Percentiles rank a stretch among this genome's conserved stretches.
Evolutionary conservation across 192 early-diverging fungal genomes (phyloP).

Genomic region (Coemansia sp.): DNA sequence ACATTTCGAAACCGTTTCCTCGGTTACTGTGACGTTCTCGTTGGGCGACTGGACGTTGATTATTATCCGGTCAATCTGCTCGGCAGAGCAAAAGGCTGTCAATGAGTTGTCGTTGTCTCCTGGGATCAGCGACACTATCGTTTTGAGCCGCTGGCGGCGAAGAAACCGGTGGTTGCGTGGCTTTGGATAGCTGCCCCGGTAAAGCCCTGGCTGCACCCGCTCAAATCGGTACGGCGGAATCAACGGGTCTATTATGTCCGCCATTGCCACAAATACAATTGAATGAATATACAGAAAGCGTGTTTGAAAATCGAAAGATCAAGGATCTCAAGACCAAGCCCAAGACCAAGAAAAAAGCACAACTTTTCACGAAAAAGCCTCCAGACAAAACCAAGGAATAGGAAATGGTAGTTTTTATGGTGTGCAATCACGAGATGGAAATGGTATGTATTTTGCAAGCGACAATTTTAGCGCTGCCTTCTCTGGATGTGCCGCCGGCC

Average conservation of each 20-base stretch:
- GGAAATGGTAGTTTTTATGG: no score
- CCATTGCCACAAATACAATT: slow-evolving; percentile 7
- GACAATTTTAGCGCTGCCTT: background rate
- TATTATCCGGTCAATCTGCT: slow-evolving; percentile 69
- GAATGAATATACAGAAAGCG: background rate
- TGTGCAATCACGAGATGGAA: no score
- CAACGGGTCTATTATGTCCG: slow-evolving; percentile 48
- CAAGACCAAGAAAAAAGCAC: no score
- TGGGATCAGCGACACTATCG: slow-evolving; percentile 87
- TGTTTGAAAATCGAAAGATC: no score
- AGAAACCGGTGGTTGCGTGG: slow-evolving; percentile 85
- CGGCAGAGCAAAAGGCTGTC: slow-evolving; percentile 62
- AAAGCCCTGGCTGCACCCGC: slow-evolving; percentile 80
- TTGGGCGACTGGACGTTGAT: slow-evolving; percentile 82
- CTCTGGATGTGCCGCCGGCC: slow-evolving; percentile 3
- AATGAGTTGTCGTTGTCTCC: slow-evolving; percentile 66
- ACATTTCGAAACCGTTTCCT: slow-evolving; percentile 68
- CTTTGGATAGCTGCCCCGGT: slow-evolving; percentile 89
- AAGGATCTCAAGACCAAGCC: no score
- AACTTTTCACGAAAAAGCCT: no score
- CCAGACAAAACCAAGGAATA: no score
- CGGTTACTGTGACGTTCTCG: slow-evolving; percentile 82
- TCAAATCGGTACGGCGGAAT: slow-evolving; percentile 82
- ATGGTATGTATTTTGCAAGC: background rate
- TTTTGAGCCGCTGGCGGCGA: slow-evolving; percentile 64